phyloP scores from a whole-genome alignment of 2,329 filamentous ascomycete species.

The Pyrenophora seminiperda region DNA sequence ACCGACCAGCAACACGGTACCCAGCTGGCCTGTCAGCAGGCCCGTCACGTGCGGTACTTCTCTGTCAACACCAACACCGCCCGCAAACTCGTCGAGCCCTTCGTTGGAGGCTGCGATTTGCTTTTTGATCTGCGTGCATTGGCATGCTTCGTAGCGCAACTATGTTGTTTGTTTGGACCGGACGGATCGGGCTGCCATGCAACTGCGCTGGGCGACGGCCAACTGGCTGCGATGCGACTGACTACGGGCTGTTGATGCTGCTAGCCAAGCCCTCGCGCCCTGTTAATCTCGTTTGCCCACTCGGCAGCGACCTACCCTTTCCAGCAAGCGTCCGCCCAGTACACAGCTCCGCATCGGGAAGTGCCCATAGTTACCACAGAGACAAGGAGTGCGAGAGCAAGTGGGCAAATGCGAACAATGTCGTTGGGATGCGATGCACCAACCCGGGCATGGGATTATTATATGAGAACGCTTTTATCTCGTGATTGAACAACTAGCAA shows the following conservation, averaged over 20 bases:
- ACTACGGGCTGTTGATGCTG: conserved; percentile 1
- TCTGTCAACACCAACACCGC: too few relatives aligned
- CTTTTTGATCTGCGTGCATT: too few relatives aligned
- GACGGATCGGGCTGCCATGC: background rate
- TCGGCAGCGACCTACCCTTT: conserved; percentile 16
- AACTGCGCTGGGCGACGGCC: too few relatives aligned
- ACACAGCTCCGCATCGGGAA: background rate
- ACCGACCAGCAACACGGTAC: too few relatives aligned
- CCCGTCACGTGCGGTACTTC: too few relatives aligned
- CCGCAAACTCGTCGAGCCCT: too few relatives aligned
- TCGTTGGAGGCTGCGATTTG: too few relatives aligned
- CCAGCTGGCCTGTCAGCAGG: too few relatives aligned
- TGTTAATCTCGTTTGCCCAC: conserved; percentile 33
- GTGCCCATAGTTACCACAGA: background rate
- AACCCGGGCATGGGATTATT: conserved; percentile 2
- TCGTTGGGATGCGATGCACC: background rate
- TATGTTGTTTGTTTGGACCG: background rate
- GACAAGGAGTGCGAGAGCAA: background rate
- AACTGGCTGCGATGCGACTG: conserved; percentile 2
- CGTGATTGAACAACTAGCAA: conserved; percentile 30
- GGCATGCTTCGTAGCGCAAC: background rate
- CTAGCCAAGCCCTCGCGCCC: conserved; percentile 20
- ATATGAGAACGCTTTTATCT: conserved; percentile 16
- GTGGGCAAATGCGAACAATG: background rate
- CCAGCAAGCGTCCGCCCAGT: conserved; percentile 5